Evolutionary conservation across 768 basidiomycete genomes (phyloP), one percentile per base, ranked within the genome.

Genomic region (Cytidiella melzeri): DNA sequence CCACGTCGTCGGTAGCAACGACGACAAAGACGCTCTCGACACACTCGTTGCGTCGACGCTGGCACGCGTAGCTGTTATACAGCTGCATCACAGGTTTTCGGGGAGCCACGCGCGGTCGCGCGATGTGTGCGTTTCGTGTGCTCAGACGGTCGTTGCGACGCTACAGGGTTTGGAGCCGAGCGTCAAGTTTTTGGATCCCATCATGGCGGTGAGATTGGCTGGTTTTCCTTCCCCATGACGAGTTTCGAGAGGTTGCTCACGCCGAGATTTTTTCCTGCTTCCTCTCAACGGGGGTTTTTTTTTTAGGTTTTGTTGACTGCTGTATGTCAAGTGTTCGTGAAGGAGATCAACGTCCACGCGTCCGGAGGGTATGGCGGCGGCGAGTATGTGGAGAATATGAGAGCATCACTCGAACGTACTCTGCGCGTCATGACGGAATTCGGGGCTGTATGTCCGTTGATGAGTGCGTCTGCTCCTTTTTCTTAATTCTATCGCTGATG

Each of bases 201-300:
- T 64, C 24, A 44, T 62, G 44, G 62, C 62, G n/a, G 62, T 65
- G 48, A 55, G 61, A 34, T 15, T 19, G 25, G 5, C 34, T 9
- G 10, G 12, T 10, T 25, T 21, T 34, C 13, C 7, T 52, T 23
- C 20, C 15, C 30, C 13, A 15, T n/a, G 15, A 38, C 25, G 10
- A 38, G 1, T 24, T 13, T 21, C 20, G n/a, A 34, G 12, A 21
- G 7, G n/a, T n/a, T n/a, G n/a, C n/a, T n/a, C n/a, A n/a, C n/a
- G n/a, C n/a, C n/a, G n/a, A n/a, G n/a, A n/a, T n/a, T n/a, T n/a
- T n/a, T n/a, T n/a, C n/a, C n/a, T n/a, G n/a, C n/a, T n/a, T n/a
- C n/a, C n/a, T n/a, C n/a, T n/a, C n/a, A n/a, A n/a, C n/a, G n/a
- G n/a, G n/a, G n/a, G n/a, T n/a, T n/a, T n/a, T n/a, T n/a, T n/a